These are phyloP conservation scores for Puccinia hordei DNA, from an alignment of 1,284 basidiomycete genomes.

Conservation along the genomic window DNA sequence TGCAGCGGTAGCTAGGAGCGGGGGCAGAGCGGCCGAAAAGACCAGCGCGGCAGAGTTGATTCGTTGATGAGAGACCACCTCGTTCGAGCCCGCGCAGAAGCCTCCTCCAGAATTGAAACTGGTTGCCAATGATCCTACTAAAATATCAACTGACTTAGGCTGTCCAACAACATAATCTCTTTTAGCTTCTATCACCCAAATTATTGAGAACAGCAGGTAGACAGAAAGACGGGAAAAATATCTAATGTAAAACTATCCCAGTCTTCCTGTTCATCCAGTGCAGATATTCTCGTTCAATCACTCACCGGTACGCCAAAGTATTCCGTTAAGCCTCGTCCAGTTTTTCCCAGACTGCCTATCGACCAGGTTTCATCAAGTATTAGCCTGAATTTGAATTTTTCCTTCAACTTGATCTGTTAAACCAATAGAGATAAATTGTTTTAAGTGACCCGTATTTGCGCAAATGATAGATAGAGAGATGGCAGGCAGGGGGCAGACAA, in stretches of 20 bases:
- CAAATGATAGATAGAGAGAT: conserved; percentile 25
- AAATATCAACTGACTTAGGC: conserved; percentile 64
- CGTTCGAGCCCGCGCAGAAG: conserved; percentile 86
- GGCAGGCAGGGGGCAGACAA: conserved; percentile 65
- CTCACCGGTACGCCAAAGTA: conserved; percentile 83
- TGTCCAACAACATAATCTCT: conserved; percentile 48
- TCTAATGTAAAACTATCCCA: not conserved
- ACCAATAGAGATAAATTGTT: conserved; percentile 10
- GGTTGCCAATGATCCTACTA: conserved; percentile 78
- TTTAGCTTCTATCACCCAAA: conserved; percentile 57
- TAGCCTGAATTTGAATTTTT: conserved; percentile 91
- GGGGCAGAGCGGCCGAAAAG: conserved; percentile 92
- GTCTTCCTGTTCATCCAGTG: not conserved
- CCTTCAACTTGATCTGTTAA: conserved; percentile 82
- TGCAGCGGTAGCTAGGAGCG: conserved; percentile 81
- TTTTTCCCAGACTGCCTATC: conserved; percentile 87
- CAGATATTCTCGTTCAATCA: not conserved
- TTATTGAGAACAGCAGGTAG: conserved; percentile 66
- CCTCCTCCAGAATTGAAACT: conserved; percentile 83
- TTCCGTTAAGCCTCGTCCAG: conserved; percentile 91
- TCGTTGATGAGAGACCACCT: conserved; percentile 89
- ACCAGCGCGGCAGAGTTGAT: conserved; percentile 96
- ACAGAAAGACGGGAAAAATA: not conserved
- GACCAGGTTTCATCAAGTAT: conserved; percentile 93
- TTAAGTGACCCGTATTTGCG: not conserved